Conservation (phyloP, 345 rosid species). For the Cardamine occulta region DNA sequence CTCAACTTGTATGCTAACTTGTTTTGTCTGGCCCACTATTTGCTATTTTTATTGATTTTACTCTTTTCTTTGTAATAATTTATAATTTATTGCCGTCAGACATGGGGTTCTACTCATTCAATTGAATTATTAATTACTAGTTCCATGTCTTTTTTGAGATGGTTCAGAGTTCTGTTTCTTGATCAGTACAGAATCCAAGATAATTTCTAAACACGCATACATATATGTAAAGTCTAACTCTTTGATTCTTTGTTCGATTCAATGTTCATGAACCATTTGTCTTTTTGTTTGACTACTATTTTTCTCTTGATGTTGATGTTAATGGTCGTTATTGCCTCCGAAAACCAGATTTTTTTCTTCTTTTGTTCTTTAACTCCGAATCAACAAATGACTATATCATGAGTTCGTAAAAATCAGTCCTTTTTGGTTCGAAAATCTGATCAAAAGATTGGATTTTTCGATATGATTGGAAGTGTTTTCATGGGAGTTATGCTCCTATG, state of each 20-base stretch:
- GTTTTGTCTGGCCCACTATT: constrained; percentile 33
- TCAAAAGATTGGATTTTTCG: constrained; percentile 45
- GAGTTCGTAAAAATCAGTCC: constrained; percentile 24
- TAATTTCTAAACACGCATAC: background rate
- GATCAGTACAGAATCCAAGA: constrained; percentile 30
- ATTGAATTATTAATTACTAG: constrained; percentile 16
- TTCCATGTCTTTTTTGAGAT: constrained; percentile 10
- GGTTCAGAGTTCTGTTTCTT: constrained; percentile 30
- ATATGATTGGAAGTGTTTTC: constrained; percentile 24
- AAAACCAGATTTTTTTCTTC: background rate
- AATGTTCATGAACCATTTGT: constrained; percentile 3
- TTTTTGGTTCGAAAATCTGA: constrained; percentile 21
- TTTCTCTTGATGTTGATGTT: constrained; percentile 25
- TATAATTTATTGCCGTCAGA: constrained; percentile 18
- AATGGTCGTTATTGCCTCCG: constrained; percentile 18
- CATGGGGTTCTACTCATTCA: constrained; percentile 13
- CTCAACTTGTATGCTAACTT: constrained; percentile 36
- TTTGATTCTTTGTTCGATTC: constrained; percentile 23
- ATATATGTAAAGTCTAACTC: constrained; percentile 8
- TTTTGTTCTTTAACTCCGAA: background rate
- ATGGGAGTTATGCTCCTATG: constrained; percentile 39
- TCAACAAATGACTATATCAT: constrained; percentile 16
- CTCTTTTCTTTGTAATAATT: background rate
- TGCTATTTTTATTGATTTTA: constrained; percentile 27
- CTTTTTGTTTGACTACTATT: constrained; percentile 18